A percentile compares a stretch with the other conserved stretches of the same genome.
Evolutionary conservation across 2,329 filamentous ascomycete species (phyloP).

Genomic region (Pseudomassariella vexata): DNA sequence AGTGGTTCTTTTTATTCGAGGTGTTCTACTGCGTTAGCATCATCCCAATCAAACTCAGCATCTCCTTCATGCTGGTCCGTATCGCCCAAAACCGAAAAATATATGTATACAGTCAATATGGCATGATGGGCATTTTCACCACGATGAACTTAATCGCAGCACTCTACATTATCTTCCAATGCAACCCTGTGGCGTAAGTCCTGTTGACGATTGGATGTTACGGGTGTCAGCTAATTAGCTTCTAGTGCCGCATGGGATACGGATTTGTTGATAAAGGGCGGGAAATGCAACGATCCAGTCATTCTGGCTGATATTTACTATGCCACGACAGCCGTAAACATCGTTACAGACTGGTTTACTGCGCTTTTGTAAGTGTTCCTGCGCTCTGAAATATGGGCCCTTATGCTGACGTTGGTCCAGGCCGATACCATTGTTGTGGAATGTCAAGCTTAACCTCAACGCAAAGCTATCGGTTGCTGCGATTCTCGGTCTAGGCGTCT

Average conservation of each 20-base stretch:
- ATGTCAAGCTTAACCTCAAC: constrained; percentile 13
- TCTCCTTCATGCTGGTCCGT: constrained; percentile 11
- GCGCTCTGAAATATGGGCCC: not conserved
- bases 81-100: constrained; percentile 9
- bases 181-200: constrained; percentile 9
- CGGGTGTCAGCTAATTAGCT: not conserved
- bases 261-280: constrained; percentile 5
- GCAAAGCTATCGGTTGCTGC: constrained; percentile 13
- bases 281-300: constrained; percentile 7
- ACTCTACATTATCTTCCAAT: constrained; percentile 15
- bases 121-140: constrained; percentile 12
- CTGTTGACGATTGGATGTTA: no score
- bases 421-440: constrained; percentile 15
- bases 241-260: constrained; percentile 11
- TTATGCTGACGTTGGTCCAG: not conserved
- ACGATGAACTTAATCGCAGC: constrained; percentile 12
- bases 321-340: constrained; percentile 15
- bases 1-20: constrained; percentile 16
- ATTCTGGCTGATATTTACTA: constrained; percentile 14
- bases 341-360: constrained; percentile 13
- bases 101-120: constrained; percentile 9
- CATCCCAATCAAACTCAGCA: constrained; percentile 12
- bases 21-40: constrained; percentile 14
- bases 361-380: constrained; percentile 8
- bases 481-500: constrained; percentile 12